These are phyloP conservation scores for Fomitopsis pinicola DNA, from an alignment of 1,284 basidiomycete species.

Conservation along the genomic window DNA sequence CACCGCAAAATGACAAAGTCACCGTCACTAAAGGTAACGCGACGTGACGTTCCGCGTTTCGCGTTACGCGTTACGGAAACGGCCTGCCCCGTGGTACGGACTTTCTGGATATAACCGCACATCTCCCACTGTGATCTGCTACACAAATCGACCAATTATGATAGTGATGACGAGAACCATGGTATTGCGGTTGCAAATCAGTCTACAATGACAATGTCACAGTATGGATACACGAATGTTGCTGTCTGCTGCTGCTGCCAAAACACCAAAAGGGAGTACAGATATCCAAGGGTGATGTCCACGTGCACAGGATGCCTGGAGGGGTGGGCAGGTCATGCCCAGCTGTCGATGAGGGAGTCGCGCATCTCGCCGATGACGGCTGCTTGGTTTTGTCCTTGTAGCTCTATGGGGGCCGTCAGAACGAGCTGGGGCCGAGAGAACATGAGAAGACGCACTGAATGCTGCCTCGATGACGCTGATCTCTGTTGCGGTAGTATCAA, in stretches of 20 bases:
- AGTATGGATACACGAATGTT: conserved; percentile 2
- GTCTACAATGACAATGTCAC: background rate
- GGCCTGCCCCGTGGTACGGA: no score
- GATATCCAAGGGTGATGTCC: background rate
- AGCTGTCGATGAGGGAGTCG: conserved; percentile 91
- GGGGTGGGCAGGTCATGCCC: conserved; percentile 54
- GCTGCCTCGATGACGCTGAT: conserved; percentile 97
- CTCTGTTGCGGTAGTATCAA: conserved; percentile 97
- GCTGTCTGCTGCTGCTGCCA: background rate
- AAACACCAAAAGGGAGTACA: background rate
- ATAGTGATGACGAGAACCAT: background rate
- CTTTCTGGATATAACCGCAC: no score
- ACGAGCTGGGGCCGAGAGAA: background rate
- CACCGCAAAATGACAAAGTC: no score
- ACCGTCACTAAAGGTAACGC: no score
- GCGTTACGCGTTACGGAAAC: no score
- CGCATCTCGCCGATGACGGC: conserved; percentile 94
- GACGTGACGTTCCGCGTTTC: no score
- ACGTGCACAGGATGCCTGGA: background rate
- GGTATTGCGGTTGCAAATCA: background rate
- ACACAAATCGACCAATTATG: background rate
- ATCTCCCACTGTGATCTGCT: no score
- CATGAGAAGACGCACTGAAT: conserved; percentile 68
- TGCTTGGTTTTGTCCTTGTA: conserved; percentile 83
- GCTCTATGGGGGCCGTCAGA: conserved; percentile 46